Evolutionary conservation across 2,329 filamentous ascomycete genomes (phyloP).

Genomic region (Stemphylium beticola): DNA sequence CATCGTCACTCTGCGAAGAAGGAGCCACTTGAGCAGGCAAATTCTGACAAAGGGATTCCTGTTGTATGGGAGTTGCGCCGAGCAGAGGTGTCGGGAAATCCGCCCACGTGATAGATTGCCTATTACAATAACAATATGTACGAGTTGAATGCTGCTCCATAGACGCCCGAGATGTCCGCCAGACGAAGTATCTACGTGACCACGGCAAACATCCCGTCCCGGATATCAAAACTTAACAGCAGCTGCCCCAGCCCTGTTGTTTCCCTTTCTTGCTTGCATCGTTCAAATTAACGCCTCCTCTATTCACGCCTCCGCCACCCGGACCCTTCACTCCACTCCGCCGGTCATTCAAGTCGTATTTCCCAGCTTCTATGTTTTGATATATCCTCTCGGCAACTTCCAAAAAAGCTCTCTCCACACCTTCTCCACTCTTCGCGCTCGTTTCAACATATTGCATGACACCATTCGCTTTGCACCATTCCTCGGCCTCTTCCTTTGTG

Average conservation of each 20-base stretch:
- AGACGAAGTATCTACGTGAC: background rate
- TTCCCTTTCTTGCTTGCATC: slow-evolving; percentile 46
- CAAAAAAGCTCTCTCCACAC: slow-evolving; percentile 91
- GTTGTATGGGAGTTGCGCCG: no score
- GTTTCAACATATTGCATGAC: slow-evolving; percentile 96
- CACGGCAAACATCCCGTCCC: background rate
- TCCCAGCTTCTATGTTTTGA: slow-evolving; percentile 93
- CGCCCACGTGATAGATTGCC: background rate
- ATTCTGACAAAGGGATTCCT: no score
- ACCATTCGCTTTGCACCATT: slow-evolving; percentile 85
- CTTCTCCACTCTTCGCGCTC: slow-evolving; percentile 91
- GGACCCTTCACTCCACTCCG: slow-evolving; percentile 85
- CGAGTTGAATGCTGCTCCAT: background rate
- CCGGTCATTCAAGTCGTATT: slow-evolving; percentile 92
- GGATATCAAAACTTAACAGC: slow-evolving; percentile 29
- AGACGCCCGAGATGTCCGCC: background rate
- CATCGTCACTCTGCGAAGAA: no score
- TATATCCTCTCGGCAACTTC: slow-evolving; percentile 95
- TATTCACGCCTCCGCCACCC: slow-evolving; percentile 55
- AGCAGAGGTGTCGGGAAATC: no score
- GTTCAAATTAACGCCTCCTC: slow-evolving; percentile 52
- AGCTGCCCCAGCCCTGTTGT: slow-evolving; percentile 43
- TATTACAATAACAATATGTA: slow-evolving; percentile 8
- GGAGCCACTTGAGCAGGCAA: no score
- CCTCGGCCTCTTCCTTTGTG: slow-evolving; percentile 79